Evolutionary conservation across 2,329 filamentous ascomycete species (phyloP), one percentile per base, ranked within the genome.

Genomic region (Aspergillus costaricaensis): DNA sequence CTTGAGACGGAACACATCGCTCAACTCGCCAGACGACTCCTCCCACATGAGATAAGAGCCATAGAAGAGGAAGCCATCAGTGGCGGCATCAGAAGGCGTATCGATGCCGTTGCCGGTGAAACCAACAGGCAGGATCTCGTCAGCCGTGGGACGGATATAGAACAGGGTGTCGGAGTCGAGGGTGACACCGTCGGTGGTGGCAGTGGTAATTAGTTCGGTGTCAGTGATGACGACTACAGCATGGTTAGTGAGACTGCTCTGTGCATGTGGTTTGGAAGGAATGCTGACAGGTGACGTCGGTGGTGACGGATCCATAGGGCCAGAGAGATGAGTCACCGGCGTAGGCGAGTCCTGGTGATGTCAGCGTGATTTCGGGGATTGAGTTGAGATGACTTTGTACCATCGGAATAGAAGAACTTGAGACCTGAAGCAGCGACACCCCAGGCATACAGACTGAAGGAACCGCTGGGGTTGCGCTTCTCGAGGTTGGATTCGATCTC

Each of bases 331-430:
- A 55, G n/a, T 55, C 53, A 10, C 53, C 53, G 53, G 53, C 53
- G n/a, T 55, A 55, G 10, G 53, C 53, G 17, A 55, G 53, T 1
- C 53, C 53, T 55, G 32, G 12, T 5, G 6, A 32, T 10, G 25
- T 55, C 15, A 55, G 39, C 9, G 4, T 10, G 17, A 12, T 3
- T 5, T 12, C 30, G 1, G 3, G 9, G 9, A 10, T 1, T 4
- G n/a, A 15, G 21, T 5, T 15, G 9, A 8, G 15, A 19, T 19
- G 12, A 5, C 4, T 14, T 15, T 36, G 17, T 55, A 55, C 53
- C 53, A n/a, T 55, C 53, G 17, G 53, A 55, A 32, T 55, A 55
- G n/a, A 55, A 55, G 39, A 55, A 44, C 53, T 55, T 55, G 12
- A 55, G n/a, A 6, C 25, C 41, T 2, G 15, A 15, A 15, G 39